Evolutionary conservation across 768 basidiomycete species (phyloP).

Genomic region (Dacryopinax primogenitus): DNA sequence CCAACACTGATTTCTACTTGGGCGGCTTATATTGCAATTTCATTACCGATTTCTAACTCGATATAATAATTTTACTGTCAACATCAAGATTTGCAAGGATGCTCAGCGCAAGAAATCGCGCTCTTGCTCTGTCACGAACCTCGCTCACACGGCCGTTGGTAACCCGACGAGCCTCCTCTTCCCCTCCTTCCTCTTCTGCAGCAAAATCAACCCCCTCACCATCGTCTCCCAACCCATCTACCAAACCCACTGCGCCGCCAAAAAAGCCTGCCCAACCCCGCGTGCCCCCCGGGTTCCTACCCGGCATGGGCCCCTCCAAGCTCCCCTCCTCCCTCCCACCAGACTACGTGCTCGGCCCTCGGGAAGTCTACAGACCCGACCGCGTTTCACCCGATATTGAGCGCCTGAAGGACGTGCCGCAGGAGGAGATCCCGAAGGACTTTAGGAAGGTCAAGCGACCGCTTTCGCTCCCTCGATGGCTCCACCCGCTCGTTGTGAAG

Average conservation of each 20-base stretch:
- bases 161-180: no score
- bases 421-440: neutral
- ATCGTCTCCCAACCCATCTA: neutral
- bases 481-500: neutral
- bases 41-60: no score
- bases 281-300: neutral
- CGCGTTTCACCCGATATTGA: neutral
- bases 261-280: constrained; percentile 1
- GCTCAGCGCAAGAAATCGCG: no score
- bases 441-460: neutral
- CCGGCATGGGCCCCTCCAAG: neutral
- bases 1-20: no score
- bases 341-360: neutral
- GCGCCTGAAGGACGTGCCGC: neutral
- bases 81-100: no score
- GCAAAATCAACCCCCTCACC: neutral
- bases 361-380: neutral
- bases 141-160: no score
- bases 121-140: no score
- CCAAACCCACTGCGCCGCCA: neutral
- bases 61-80: no score
- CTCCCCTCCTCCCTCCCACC: neutral
- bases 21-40: no score
- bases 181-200: no score
- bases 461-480: neutral